phyloP scores from a whole-genome alignment of 371 early-diverging fungal species.

The Batkoa obscura region DNA sequence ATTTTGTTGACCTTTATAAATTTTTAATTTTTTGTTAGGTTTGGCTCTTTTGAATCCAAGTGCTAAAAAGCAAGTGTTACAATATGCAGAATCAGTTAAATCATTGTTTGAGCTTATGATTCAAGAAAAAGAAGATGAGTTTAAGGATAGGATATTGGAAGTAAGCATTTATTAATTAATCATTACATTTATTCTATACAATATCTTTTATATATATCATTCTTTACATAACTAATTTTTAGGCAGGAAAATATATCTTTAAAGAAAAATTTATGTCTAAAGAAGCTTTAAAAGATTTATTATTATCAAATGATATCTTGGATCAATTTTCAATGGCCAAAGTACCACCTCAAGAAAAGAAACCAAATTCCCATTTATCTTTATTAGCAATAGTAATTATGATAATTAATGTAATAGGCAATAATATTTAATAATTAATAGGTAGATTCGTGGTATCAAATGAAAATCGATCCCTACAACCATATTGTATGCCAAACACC shows the following conservation, averaged over 20 bases:
- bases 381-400: slow-evolving; percentile 56
- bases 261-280: slow-evolving; percentile 28
- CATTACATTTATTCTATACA: background rate
- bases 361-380: slow-evolving; percentile 83
- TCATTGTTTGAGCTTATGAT: slow-evolving; percentile 88
- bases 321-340: slow-evolving; percentile 76
- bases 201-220: no score
- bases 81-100: slow-evolving; percentile 72
- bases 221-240: background rate
- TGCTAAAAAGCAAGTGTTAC: slow-evolving; percentile 64
- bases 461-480: slow-evolving; percentile 74
- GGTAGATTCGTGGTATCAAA: slow-evolving; percentile 76
- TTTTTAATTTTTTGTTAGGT: slow-evolving; percentile 18
- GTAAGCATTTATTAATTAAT: slow-evolving; percentile 12
- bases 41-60: slow-evolving; percentile 85
- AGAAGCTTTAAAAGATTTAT: slow-evolving; percentile 23
- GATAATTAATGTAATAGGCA: no score
- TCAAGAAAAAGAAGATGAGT: slow-evolving; percentile 61
- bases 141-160: slow-evolving; percentile 39
- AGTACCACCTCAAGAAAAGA: slow-evolving; percentile 51
- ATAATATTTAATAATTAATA: slow-evolving; percentile 1
- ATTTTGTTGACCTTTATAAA: no score
- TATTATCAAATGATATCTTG: slow-evolving; percentile 59
- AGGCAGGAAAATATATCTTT: slow-evolving; percentile 73
- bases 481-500: slow-evolving; percentile 92